phyloP scores from a whole-genome alignment of 2,329 filamentous ascomycete genomes.

The Phialophora macrospora region DNA sequence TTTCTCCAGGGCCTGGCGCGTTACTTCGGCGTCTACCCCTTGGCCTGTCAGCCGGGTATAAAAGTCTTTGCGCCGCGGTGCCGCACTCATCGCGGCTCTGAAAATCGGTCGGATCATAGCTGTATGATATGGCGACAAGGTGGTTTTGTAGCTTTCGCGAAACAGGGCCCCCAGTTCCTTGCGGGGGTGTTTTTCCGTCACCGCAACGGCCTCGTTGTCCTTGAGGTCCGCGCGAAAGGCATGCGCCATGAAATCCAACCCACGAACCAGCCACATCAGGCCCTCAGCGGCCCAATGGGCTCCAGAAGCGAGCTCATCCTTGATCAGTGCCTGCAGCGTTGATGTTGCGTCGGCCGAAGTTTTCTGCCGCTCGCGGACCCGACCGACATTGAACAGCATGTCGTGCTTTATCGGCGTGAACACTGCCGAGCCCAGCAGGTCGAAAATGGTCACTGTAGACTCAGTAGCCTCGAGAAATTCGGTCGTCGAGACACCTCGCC shows the following conservation, averaged over 20 bases:
- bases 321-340: constrained; percentile 81
- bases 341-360: constrained; percentile 50
- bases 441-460: constrained; percentile 82
- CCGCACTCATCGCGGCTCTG: constrained; percentile 88
- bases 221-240: constrained; percentile 64
- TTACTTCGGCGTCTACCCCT: too few relatives aligned
- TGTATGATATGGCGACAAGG: constrained; percentile 70
- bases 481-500: constrained; percentile 70
- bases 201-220: constrained; percentile 48
- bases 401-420: constrained; percentile 92
- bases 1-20: too few relatives aligned
- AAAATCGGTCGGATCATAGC: constrained; percentile 92
- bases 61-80: constrained; percentile 91
- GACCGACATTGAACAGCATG: constrained; percentile 92
- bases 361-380: constrained; percentile 82
- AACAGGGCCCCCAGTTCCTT: too few relatives aligned
- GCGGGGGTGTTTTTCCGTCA: constrained; percentile 32
- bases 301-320: constrained; percentile 86
- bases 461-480: constrained; percentile 93
- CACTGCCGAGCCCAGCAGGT: constrained; percentile 69
- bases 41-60: constrained; percentile 65
- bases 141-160: too few relatives aligned
- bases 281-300: constrained; percentile 89
- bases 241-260: constrained; percentile 89
- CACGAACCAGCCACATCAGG: constrained; percentile 88